Conservation (phyloP, 169 alveolate genomes). For the Besnoitia besnoiti region DNA sequence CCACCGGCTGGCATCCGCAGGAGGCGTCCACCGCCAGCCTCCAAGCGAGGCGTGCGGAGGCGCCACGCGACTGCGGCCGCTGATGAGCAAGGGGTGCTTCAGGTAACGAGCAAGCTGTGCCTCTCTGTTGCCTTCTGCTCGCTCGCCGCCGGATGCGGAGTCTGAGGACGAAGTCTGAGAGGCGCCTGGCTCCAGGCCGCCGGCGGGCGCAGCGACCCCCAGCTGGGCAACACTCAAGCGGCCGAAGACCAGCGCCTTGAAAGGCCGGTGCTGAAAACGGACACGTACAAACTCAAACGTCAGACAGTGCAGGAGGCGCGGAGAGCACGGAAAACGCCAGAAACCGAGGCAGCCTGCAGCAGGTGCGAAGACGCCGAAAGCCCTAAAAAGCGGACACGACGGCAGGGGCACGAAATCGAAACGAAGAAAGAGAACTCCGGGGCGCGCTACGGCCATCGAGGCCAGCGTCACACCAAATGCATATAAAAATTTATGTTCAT, state of each 20-base stretch:
- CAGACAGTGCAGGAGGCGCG: not conserved
- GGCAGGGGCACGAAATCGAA: not conserved
- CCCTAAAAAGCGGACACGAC: not conserved
- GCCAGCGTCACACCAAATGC: not conserved
- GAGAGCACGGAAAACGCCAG: not conserved
- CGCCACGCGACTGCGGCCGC: not conserved
- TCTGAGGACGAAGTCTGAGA: not conserved
- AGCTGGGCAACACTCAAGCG: not conserved
- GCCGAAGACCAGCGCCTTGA: constrained; percentile 1
- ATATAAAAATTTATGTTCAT: not conserved
- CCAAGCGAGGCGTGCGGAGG: constrained; percentile 7
- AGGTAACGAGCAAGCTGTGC: not conserved
- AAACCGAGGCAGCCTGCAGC: not conserved
- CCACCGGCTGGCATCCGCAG: constrained; percentile 3
- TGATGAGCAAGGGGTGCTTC: not conserved
- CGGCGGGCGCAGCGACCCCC: not conserved
- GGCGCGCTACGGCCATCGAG: no score
- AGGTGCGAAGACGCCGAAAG: not conserved
- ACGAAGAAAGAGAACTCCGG: no score
- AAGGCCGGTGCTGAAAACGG: constrained; percentile 6
- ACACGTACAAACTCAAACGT: not conserved
- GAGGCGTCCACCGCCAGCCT: not conserved
- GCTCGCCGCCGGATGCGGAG: not conserved
- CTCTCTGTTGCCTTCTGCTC: not conserved
- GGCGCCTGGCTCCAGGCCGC: not conserved